phyloP scores from a whole-genome alignment of 208 protist genomes.

The Crithidia sp. region DNA sequence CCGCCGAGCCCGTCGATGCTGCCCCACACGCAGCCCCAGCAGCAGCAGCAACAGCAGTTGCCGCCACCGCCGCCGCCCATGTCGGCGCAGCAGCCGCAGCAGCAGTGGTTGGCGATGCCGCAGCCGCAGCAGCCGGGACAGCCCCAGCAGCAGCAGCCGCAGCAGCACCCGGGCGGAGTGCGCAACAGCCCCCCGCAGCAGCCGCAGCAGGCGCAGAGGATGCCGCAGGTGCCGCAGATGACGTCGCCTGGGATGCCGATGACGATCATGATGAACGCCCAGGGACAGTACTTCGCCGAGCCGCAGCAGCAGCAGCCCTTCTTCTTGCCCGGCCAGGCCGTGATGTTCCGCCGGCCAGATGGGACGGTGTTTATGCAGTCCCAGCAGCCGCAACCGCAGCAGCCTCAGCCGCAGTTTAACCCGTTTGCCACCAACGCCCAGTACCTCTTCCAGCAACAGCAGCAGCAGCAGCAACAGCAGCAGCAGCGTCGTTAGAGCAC shows the following conservation, averaged over 20 bases:
- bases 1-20: constrained; percentile 16
- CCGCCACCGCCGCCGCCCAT: constrained; percentile 17
- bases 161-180: constrained; percentile 23
- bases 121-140: constrained; percentile 10
- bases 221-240: constrained; percentile 23
- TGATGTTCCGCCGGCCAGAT: constrained; percentile 39
- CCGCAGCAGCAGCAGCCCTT: constrained; percentile 34
- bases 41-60: constrained; percentile 1
- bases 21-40: background rate
- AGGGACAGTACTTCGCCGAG: constrained; percentile 35
- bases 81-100: constrained; percentile 10
- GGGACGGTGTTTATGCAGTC: constrained; percentile 39
- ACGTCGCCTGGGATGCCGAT: constrained; percentile 11
- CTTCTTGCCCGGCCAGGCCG: constrained; percentile 22
- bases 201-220: constrained; percentile 24
- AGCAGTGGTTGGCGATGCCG: constrained; percentile 3
- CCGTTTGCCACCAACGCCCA: constrained; percentile 53
- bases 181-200: constrained; percentile 28
- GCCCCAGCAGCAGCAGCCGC: constrained; percentile 32
- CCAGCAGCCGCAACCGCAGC: constrained; percentile 15
- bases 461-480: constrained; percentile 48
- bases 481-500: constrained; percentile 35
- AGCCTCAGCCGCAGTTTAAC: constrained; percentile 29
- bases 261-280: constrained; percentile 37
- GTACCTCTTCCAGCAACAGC: constrained; percentile 58